These are phyloP conservation scores for Proliferodiscus dingleyae DNA, from an alignment of 2,329 filamentous ascomycete species.

Conservation along the genomic window DNA sequence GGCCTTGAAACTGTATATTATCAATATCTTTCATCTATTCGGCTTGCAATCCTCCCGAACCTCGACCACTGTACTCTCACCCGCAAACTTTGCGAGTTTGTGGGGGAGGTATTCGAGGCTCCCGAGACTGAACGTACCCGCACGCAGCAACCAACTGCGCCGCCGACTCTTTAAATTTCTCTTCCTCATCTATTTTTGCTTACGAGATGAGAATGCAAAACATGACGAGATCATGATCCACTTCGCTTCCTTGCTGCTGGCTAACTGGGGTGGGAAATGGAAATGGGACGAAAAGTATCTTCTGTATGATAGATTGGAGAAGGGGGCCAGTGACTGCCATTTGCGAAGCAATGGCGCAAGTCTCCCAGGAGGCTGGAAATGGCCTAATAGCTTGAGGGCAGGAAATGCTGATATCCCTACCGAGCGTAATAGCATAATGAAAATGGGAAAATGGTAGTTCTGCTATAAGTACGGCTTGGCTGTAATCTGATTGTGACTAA, in stretches of 20 bases:
- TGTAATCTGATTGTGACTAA: neutral
- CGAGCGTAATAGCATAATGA: neutral
- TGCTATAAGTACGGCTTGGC: neutral
- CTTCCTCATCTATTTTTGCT: too few relatives aligned
- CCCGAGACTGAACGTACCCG: neutral
- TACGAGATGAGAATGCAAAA: constrained; percentile 5
- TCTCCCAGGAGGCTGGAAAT: too few relatives aligned
- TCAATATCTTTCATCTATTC: constrained; percentile 1
- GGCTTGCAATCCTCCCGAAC: neutral
- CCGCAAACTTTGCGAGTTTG: neutral
- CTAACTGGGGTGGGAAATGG: neutral
- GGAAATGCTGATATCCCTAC: neutral
- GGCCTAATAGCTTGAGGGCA: too few relatives aligned
- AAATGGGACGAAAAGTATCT: neutral
- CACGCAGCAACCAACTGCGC: neutral
- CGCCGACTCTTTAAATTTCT: neutral
- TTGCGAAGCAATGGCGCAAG: neutral
- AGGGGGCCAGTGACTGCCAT: neutral
- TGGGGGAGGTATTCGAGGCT: neutral
- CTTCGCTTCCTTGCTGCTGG: neutral
- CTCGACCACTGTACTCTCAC: neutral
- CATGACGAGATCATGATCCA: constrained; percentile 3
- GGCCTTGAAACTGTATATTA: constrained; percentile 5
- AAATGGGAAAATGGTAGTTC: neutral
- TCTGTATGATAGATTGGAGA: neutral